Conservation (phyloP, 257 asterid species). For the Petunia axillaris region DNA sequence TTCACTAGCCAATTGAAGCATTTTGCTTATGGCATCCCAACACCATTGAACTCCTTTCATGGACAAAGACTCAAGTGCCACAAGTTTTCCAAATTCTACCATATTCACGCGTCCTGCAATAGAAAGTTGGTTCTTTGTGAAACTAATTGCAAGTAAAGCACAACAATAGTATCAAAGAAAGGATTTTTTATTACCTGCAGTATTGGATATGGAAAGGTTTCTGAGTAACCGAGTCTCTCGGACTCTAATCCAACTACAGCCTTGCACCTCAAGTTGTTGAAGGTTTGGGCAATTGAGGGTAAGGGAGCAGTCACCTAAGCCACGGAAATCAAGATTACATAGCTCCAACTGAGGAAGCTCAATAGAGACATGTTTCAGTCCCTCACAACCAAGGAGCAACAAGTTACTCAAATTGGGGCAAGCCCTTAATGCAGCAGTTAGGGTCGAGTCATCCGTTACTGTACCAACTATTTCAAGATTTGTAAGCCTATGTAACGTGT, state of each 20-base stretch:
- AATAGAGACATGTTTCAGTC: constrained; percentile 54
- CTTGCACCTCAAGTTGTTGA: constrained; percentile 83
- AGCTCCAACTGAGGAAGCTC: constrained; percentile 65
- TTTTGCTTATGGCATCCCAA: constrained; percentile 78
- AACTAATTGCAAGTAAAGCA: constrained; percentile 3
- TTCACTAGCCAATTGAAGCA: constrained; percentile 84
- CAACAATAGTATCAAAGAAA: neutral
- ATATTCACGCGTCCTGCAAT: constrained; percentile 65
- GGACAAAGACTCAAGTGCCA: constrained; percentile 67
- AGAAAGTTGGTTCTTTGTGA: neutral
- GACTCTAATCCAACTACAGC: constrained; percentile 81
- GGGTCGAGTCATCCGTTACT: constrained; percentile 68
- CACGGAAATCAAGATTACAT: constrained; percentile 85
- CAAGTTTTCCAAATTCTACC: constrained; percentile 82
- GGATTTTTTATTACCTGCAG: constrained; percentile 52
- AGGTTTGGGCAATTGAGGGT: constrained; percentile 56
- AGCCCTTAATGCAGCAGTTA: constrained; percentile 60
- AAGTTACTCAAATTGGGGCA: constrained; percentile 77
- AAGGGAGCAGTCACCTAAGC: constrained; percentile 72
- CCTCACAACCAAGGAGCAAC: constrained; percentile 93
- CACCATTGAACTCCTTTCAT: constrained; percentile 95
- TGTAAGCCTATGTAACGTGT: constrained; percentile 61
- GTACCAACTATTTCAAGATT: constrained; percentile 97
- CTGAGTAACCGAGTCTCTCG: constrained; percentile 57
- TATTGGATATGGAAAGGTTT: constrained; percentile 76